Percentiles rank a stretch among this genome's conserved stretches.
These are phyloP conservation scores for Starmerella davenportii DNA, from an alignment of 805 yeast genomes.

Conservation along the genomic window DNA sequence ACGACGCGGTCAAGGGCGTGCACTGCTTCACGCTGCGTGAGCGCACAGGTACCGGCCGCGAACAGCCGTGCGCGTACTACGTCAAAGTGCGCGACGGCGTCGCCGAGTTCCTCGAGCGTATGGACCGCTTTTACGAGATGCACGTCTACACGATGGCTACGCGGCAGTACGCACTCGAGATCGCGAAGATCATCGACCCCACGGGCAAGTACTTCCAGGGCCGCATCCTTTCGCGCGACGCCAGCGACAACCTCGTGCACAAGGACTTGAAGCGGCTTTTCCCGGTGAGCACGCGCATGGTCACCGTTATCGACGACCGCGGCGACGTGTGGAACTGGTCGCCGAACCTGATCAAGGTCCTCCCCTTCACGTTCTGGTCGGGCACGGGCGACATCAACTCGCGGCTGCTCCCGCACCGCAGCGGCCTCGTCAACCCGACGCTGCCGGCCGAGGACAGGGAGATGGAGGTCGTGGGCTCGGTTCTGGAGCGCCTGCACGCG, in stretches of 20 bases:
- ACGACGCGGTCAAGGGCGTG: slow-evolving; percentile 70
- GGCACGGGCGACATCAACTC: slow-evolving; percentile 97
- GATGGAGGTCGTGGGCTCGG: slow-evolving; percentile 41
- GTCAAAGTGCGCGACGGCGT: slow-evolving; percentile 86
- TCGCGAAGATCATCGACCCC: slow-evolving; percentile 85
- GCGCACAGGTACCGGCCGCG: slow-evolving; percentile 29
- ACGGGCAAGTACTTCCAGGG: slow-evolving; percentile 74
- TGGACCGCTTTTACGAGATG: slow-evolving; percentile 57
- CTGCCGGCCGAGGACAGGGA: slow-evolving; percentile 29
- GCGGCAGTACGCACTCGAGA: slow-evolving; percentile 72
- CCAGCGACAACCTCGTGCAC: slow-evolving; percentile 79
- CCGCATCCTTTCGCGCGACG: slow-evolving; percentile 80
- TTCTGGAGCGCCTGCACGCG: slow-evolving; percentile 44
- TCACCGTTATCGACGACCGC: slow-evolving; percentile 86
- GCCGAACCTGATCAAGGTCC: slow-evolving; percentile 72
- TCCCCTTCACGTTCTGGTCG: slow-evolving; percentile 88
- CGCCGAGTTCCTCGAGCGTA: slow-evolving; percentile 45
- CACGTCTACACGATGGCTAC: slow-evolving; percentile 99
- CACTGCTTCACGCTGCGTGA: slow-evolving; percentile 61
- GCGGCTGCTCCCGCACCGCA: slow-evolving; percentile 68
- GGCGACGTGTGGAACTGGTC: slow-evolving; percentile 99
- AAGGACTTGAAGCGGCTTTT: slow-evolving; percentile 74
- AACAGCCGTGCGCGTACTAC: slow-evolving; percentile 54
- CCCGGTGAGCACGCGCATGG: slow-evolving; percentile 94
- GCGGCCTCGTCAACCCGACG: slow-evolving; percentile 20